Conservation (phyloP, 108 stramenopile species). For the Nitzschia sp. region DNA sequence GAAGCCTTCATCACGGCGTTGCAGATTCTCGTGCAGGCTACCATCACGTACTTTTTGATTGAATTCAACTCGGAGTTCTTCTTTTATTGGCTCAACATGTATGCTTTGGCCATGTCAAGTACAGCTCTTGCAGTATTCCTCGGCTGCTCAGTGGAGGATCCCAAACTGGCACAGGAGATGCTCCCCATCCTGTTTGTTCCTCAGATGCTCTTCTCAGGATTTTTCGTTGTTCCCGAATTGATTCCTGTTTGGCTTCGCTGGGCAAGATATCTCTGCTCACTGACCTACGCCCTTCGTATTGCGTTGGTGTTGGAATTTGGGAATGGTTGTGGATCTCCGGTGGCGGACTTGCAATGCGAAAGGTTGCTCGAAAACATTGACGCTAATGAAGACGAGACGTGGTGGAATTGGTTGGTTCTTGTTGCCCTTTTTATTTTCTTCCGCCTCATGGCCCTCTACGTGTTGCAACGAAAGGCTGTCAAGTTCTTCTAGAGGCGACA, state of each 20-base stretch:
- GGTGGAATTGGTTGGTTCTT: slow-evolving; percentile 51
- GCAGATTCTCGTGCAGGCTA: slow-evolving; percentile 36
- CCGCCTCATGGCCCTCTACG: slow-evolving; percentile 48
- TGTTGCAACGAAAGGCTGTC: slow-evolving; percentile 69
- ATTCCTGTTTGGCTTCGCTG: slow-evolving; percentile 76
- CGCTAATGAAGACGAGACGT: slow-evolving; percentile 32
- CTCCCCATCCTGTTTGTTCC: slow-evolving; percentile 81
- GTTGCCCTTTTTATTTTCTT: slow-evolving; percentile 56
- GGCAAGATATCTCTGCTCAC: slow-evolving; percentile 69
- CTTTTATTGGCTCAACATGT: slow-evolving; percentile 44
- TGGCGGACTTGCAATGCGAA: slow-evolving; percentile 24
- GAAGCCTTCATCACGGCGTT: slow-evolving; percentile 49
- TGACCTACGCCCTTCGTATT: slow-evolving; percentile 69
- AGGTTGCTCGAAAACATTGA: slow-evolving; percentile 10
- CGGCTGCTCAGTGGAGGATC: slow-evolving; percentile 68
- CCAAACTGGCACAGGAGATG: slow-evolving; percentile 65
- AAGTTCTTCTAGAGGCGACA: slow-evolving; percentile 52
- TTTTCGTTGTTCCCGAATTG: slow-evolving; percentile 63
- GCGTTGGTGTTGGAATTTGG: slow-evolving; percentile 65
- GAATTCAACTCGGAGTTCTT: slow-evolving; percentile 56
- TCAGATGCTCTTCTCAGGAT: slow-evolving; percentile 87
- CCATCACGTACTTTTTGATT: slow-evolving; percentile 62
- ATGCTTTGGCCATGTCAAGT: slow-evolving; percentile 59
- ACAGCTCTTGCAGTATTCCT: slow-evolving; percentile 68
- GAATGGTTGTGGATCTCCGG: slow-evolving; percentile 23